Base-by-base conservation (phyloP, 2,329 filamentous ascomycete genomes). In the Talaromyces rugulosus region DNA sequence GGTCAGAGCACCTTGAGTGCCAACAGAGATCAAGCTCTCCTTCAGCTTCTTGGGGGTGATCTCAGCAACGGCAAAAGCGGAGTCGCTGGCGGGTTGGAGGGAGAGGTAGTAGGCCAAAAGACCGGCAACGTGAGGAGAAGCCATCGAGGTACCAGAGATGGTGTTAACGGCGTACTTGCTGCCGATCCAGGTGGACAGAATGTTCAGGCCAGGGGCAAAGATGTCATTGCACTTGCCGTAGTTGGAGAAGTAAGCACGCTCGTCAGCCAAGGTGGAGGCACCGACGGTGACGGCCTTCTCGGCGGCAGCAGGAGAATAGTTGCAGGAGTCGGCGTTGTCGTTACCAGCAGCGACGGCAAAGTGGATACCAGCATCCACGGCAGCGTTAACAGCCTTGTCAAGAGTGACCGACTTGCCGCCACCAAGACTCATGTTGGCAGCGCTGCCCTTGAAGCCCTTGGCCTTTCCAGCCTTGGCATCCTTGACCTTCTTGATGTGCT, bases 241-340 rank as follows among this genome's bases (percentile, higher is more conserved):
- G 90, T 99, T 99, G 87, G 96, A 99, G 88, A 99, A 99, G 87
- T 98, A 99, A 68, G 95, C 95, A 81, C 95, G 94, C 84, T 92
- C 91, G 76, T 99, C 95, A 73, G 89, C 87, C 64, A 99, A 87
- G 70, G 91, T 95, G 53, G 92, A 96, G 69, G 95, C 95, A 80
- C 94, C 96, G 66, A 99, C 95, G 63, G 95, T 99, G 77, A 99
- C 87, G 69, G 95, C 93, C 74, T 96, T 92, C 72, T 87, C 84
- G 70, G 96, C 92, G 66, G 94, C 91, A 72, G 95, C 96, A 64
- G 95, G 95, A 47, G 95, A 99, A 87, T 98, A 99, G 84, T 95
- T 96, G 89, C 95, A 99, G 62, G 96, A 95, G 80, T 99, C 93
- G 67, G 94, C 92, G 74, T 99, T 98, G 82, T 99, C 96, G 77